Base-by-base conservation (phyloP, 345 rosid genomes). In the Zanthoxylum bungeanum region DNA sequence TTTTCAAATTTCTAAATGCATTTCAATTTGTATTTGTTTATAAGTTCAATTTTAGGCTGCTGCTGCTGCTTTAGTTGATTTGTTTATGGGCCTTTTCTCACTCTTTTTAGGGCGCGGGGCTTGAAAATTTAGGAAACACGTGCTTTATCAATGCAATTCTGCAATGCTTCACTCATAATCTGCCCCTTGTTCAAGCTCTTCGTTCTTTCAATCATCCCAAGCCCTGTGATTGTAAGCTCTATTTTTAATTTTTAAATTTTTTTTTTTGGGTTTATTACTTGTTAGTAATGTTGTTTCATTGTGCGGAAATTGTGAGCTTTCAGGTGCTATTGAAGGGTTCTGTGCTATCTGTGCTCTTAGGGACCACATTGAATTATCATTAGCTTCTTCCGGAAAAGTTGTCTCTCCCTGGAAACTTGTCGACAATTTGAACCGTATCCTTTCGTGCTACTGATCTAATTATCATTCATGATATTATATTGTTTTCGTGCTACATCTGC, bases 161-260 rank as follows among this genome's bases (percentile, higher is more conserved):
- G 75, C 99, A 96, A 69, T 93, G 99, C 76, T 74, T 96, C 55
- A 91, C 97, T 9, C 99, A 96, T 65, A 89, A 97, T 0, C 90
- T 93, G 70, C 92, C 93, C 0, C 74, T 93, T 63, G 79, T 93
- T 47, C 75, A 81, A 73, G 85, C 80, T 63, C 88, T 96, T 64
- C 77, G 68, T 27, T 68, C 85, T 36, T 85, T 28, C 52, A 71
- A 80, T 40, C 87, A 81, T 73, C 72, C 58, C 2, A 21, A 10
- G 71, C 83, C 82, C 4, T 91, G 99, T 60, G 53, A 81, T 62
- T 65, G 91, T 85, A 81, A 40, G 16, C n/a, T n/a, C n/a, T n/a
- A n/a, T n/a, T n/a, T n/a, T n/a, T n/a, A n/a, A n/a, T n/a, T n/a
- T n/a, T n/a, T n/a, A n/a, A n/a, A n/a, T n/a, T 39, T 52, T 1